Evolutionary conservation across 2,329 filamentous ascomycete genomes (phyloP), one percentile per base, ranked within the genome.

Genomic region (Tricladium varicosporioides): DNA sequence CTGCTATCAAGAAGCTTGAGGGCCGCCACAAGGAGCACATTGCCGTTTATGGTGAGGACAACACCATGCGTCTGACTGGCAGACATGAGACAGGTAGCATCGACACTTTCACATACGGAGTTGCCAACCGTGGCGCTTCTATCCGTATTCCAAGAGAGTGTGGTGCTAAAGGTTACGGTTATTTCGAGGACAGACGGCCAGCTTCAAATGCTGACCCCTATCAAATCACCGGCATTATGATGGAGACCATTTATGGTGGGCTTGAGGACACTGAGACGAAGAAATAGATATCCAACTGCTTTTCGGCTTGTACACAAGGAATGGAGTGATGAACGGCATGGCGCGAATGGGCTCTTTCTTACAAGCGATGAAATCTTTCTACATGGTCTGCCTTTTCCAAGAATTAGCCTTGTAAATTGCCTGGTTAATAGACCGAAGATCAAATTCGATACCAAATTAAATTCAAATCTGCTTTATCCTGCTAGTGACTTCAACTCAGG

Each of bases 1-100:
- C 83, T 51, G 86, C 86, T 54, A 88, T 92, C 78, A 88, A 91
- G 85, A 92, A 91, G 78, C 85, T 92, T 15, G 88, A 89, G 76
- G 81, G 80, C 62, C 87, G 88, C 69, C 88, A 92, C 78, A 75
- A 78, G 66, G 88, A 92, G 81, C 92, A 90, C 84, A 96, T 96
- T 76, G 87, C 88, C 66, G 92, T 96, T 66, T 96, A 96, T 74
- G 92, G 94, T 71, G 91, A 96, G 81, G 93, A 92, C 75, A 99
- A 99, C 80, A 91, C 94, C 68, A 84, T 88, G 68, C 92, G 94
- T 72, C 88, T 97, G 69, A 97, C 93, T 53, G 94, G 94, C 68
- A 83, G 84, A 65, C 91, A 97, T 78, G 94, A 99, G 86, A 99
- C 94, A 10, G 92, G 92, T 48, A 85, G 82, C 68, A 97, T 96